These are phyloP conservation scores for Clitopilus passeckerianus DNA, from an alignment of 768 basidiomycete genomes.

Conservation along the genomic window DNA sequence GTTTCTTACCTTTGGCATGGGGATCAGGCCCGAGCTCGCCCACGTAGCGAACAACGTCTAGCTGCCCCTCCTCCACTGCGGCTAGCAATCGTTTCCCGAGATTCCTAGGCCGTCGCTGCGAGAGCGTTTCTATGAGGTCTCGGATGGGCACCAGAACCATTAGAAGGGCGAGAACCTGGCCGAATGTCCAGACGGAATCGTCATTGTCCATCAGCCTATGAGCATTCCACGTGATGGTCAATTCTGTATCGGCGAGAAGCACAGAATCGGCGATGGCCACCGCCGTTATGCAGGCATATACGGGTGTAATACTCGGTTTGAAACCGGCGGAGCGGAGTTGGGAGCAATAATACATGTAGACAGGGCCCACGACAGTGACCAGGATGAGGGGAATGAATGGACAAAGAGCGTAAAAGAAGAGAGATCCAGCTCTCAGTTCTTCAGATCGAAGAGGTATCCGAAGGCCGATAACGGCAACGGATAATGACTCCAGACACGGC, in stretches of 20 bases:
- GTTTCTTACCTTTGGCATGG: too few species aligned
- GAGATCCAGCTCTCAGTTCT: not conserved
- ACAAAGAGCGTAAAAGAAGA: too few species aligned
- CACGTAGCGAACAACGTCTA: not conserved
- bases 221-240: not conserved
- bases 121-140: not conserved
- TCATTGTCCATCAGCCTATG: not conserved
- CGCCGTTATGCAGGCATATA: not conserved
- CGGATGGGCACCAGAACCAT: conserved; percentile 3
- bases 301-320: not conserved
- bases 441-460: not conserved
- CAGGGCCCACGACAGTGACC: not conserved
- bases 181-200: conserved; percentile 4
- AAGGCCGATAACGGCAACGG: not conserved
- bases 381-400: not conserved
- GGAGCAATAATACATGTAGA: not conserved
- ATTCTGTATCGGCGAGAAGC: not conserved
- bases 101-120: not conserved
- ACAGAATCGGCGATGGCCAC: not conserved
- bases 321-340: too few species aligned
- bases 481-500: not conserved
- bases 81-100: not conserved
- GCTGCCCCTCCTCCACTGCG: not conserved
- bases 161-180: conserved; percentile 5
- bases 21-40: not conserved